These are phyloP conservation scores for Pseudozyma tsukubaensis DNA, from an alignment of 1,284 basidiomycete species.

Conservation along the genomic window DNA sequence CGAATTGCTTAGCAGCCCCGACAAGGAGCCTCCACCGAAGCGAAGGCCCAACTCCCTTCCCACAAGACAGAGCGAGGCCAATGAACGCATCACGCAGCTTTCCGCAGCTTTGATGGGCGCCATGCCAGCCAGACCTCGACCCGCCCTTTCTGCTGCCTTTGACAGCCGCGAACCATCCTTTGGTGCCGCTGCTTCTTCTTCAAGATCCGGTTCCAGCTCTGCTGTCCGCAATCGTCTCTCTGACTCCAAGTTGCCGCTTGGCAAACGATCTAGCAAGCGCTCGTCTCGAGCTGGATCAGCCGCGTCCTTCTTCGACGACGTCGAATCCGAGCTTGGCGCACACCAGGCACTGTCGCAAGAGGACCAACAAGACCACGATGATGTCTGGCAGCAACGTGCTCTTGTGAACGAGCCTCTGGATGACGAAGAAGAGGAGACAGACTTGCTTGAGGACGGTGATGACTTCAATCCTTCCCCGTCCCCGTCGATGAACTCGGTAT, in stretches of 20 bases:
- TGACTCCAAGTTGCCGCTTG: constrained; percentile 13
- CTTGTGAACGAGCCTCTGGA: constrained; percentile 4
- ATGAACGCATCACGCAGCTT: constrained; percentile 40
- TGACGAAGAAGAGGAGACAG: constrained; percentile 1
- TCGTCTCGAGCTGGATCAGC: constrained; percentile 33
- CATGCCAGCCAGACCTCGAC: constrained; percentile 19
- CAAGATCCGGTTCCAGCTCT: constrained; percentile 23
- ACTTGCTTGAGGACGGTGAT: constrained; percentile 7
- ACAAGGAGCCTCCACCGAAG: constrained; percentile 59
- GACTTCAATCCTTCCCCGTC: constrained; percentile 49
- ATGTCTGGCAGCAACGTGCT: constrained; percentile 4
- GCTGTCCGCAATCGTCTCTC: constrained; percentile 27
- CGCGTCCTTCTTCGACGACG: constrained; percentile 41
- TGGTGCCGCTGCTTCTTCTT: constrained; percentile 27
- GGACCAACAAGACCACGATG: not conserved
- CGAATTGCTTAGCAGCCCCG: constrained; percentile 48
- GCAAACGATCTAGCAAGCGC: constrained; percentile 20
- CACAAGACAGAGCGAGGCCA: constrained; percentile 35
- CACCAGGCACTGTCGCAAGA: constrained; percentile 5
- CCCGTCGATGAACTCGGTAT: constrained; percentile 36
- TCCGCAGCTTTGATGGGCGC: constrained; percentile 29
- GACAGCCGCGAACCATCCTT: constrained; percentile 18
- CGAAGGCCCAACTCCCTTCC: constrained; percentile 56
- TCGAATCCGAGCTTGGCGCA: constrained; percentile 34
- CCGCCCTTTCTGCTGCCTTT: constrained; percentile 33